A percentile compares a stretch with the other conserved stretches of the same genome.
Conservation (phyloP, 106 monocot genomes). For the Acorus gramineus region DNA sequence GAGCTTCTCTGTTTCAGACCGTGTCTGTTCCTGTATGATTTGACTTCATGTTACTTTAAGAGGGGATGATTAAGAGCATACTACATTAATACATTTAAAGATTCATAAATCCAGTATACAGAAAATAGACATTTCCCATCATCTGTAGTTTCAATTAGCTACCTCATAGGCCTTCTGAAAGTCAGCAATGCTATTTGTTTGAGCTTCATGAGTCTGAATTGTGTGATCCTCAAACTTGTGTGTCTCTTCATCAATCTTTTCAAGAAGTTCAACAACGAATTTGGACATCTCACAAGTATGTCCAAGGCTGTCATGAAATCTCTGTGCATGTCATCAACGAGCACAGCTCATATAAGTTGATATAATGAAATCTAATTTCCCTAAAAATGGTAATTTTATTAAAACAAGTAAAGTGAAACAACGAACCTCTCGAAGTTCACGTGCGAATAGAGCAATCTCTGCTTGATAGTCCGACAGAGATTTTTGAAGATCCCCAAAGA, state of each 20-base stretch:
- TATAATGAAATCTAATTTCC: not conserved
- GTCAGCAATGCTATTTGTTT: constrained; percentile 35
- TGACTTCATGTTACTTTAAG: too few species aligned
- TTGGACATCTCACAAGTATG: constrained; percentile 52
- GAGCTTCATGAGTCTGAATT: constrained; percentile 36
- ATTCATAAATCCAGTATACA: too few species aligned
- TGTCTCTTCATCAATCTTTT: constrained; percentile 39
- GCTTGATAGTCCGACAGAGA: constrained; percentile 45
- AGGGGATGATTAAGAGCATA: too few species aligned
- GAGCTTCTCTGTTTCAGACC: constrained; percentile 61
- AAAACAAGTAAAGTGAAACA: not conserved
- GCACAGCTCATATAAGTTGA: not conserved
- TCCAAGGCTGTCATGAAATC: constrained; percentile 33
- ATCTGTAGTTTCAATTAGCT: too few species aligned
- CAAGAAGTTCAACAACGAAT: constrained; percentile 41
- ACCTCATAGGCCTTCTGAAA: constrained; percentile 83
- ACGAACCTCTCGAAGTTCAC: constrained; percentile 69
- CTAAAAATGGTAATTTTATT: too few species aligned
- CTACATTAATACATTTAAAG: too few species aligned
- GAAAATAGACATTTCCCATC: too few species aligned
- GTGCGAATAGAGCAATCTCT: constrained; percentile 57
- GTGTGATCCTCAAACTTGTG: constrained; percentile 38
- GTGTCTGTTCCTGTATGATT: constrained; percentile 63
- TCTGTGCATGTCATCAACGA: constrained; percentile 18
- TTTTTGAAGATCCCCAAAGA: constrained; percentile 51